Percentiles rank a stretch among this genome's conserved stretches.
Conservation (phyloP, 257 asterid genomes). For the Voacanga thouarsii region DNA sequence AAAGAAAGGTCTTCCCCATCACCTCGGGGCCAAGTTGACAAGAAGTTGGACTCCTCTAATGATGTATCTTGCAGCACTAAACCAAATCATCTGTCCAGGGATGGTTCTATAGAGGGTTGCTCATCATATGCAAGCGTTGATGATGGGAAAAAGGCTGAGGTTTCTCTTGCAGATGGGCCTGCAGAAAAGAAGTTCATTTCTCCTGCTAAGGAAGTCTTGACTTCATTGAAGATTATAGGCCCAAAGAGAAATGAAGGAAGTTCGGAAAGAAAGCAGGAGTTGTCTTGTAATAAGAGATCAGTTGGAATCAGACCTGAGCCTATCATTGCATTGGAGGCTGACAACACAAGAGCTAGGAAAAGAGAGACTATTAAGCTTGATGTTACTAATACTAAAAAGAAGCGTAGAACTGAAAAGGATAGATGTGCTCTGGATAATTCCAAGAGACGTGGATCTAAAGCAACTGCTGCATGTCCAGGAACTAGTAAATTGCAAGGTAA, state of each 20-base stretch:
- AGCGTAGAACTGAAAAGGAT: constrained; percentile 36
- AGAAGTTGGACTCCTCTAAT: constrained; percentile 38
- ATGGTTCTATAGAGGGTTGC: constrained; percentile 45
- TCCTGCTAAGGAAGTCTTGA: constrained; percentile 31
- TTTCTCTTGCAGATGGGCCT: constrained; percentile 29
- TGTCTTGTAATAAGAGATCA: constrained; percentile 33
- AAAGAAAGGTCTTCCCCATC: constrained; percentile 40
- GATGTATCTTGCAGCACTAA: constrained; percentile 27
- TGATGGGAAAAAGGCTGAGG: constrained; percentile 32
- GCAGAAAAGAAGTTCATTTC: constrained; percentile 23
- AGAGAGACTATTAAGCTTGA: constrained; percentile 34
- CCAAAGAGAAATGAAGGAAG: constrained; percentile 29
- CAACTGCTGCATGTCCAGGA: constrained; percentile 24
- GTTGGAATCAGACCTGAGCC: constrained; percentile 35
- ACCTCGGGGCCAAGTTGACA: constrained; percentile 30
- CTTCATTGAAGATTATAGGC: constrained; percentile 37
- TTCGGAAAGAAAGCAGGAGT: constrained; percentile 33
- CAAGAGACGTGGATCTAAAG: constrained; percentile 33
- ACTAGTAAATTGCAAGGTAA: constrained; percentile 36
- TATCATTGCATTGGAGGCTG: constrained; percentile 40
- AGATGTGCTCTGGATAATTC: constrained; percentile 36
- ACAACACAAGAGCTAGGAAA: constrained; percentile 38
- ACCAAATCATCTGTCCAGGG: constrained; percentile 33
- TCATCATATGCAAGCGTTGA: constrained; percentile 32
- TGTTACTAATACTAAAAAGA: constrained; percentile 35